Conservation (phyloP, 805 yeast species). For the Clavispora carvajalis region DNA sequence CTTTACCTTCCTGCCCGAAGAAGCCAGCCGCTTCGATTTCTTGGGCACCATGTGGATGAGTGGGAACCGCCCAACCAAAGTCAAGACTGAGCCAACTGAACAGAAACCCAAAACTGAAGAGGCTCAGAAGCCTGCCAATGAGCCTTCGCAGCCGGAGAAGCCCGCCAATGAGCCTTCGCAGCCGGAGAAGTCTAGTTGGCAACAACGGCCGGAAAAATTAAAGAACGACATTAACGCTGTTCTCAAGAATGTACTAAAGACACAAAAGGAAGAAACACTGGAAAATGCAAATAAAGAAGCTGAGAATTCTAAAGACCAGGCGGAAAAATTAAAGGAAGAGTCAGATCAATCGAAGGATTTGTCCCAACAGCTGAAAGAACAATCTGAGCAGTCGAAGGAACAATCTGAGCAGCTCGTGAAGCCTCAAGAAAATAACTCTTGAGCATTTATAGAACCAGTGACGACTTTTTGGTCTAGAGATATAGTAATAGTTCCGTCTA, state of each 20-base stretch:
- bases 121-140: neutral
- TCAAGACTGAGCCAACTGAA: neutral
- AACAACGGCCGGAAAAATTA: neutral
- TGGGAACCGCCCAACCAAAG: neutral
- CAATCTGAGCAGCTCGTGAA: too few species aligned
- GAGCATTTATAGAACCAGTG: too few species aligned
- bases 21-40: constrained; percentile 19
- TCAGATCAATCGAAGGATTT: too few species aligned
- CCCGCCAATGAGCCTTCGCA: neutral
- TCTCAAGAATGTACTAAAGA: constrained; percentile 1
- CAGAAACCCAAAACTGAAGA: neutral
- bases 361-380: too few species aligned
- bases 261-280: neutral
- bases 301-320: neutral
- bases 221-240: constrained; percentile 3
- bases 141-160: neutral
- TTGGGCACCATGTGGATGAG: constrained; percentile 33
- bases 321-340: too few species aligned
- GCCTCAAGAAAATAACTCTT: neutral
- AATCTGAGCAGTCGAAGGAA: too few species aligned
- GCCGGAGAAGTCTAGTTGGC: neutral
- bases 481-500: too few species aligned
- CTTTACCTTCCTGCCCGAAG: constrained; percentile 18
- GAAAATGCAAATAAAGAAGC: too few species aligned
- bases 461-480: too few species aligned